Conservation (phyloP, 164 flowering plant species). For the Berberis vulgaris region DNA sequence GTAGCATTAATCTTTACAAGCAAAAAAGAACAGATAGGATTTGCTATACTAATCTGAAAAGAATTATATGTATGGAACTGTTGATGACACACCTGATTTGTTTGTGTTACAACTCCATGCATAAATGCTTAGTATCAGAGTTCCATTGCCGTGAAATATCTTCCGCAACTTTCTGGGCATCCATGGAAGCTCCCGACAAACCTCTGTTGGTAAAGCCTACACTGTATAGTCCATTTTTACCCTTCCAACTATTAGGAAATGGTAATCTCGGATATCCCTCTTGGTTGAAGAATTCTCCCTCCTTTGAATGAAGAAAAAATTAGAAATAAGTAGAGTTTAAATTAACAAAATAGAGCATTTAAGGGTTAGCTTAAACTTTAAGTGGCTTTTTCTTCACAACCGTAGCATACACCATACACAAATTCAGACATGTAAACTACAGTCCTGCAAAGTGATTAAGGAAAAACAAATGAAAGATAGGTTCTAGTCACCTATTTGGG, state of each 20-base stretch:
- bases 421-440: too few species aligned
- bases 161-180: constrained; percentile 30
- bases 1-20: too few species aligned
- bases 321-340: neutral
- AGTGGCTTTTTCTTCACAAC: neutral
- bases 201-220: constrained; percentile 35
- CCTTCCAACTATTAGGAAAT: constrained; percentile 39
- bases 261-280: constrained; percentile 22
- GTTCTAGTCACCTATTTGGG: too few species aligned
- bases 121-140: constrained; percentile 7
- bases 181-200: constrained; percentile 30
- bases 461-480: too few species aligned
- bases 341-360: neutral
- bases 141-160: constrained; percentile 27
- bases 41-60: too few species aligned
- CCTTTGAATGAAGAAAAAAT: constrained; percentile 6
- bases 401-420: too few species aligned
- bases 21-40: too few species aligned
- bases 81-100: too few species aligned
- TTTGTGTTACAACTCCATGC: neutral
- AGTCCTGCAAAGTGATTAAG: too few species aligned
- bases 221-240: constrained; percentile 29
- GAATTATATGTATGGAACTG: too few species aligned
- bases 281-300: constrained; percentile 17
- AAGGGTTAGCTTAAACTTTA: neutral